These are phyloP conservation scores for Colletotrichum chlorophyti DNA, from an alignment of 2,329 filamentous ascomycete genomes.

Conservation along the genomic window DNA sequence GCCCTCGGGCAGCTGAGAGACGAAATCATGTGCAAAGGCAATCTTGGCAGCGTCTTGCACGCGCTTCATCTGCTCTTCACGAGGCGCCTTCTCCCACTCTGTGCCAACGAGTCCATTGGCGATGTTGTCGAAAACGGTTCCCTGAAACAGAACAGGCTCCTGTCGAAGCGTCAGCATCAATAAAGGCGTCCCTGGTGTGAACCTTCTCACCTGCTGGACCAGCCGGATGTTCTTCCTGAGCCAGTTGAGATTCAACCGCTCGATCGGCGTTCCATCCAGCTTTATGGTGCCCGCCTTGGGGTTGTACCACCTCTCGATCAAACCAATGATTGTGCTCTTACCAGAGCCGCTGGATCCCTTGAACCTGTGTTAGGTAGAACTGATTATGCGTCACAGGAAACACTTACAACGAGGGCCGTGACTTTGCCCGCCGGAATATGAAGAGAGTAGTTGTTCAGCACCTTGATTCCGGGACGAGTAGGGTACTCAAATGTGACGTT, in stretches of 20 bases:
- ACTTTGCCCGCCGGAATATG: conserved; percentile 52
- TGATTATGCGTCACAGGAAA: background rate
- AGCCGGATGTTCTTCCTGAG: conserved; percentile 45
- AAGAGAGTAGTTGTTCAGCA: conserved; percentile 50
- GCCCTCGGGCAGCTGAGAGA: conserved; percentile 51
- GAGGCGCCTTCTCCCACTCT: conserved; percentile 26
- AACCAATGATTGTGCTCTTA: conserved; percentile 47
- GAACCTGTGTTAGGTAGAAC: background rate
- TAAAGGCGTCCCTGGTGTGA: background rate
- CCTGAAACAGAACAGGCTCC: conserved; percentile 47
- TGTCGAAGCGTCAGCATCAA: conserved; percentile 19
- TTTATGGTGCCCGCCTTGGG: conserved; percentile 41
- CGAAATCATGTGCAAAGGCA: conserved; percentile 55
- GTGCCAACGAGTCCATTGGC: conserved; percentile 51
- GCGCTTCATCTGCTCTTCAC: conserved; percentile 45
- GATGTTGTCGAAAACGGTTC: conserved; percentile 57
- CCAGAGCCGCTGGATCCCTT: conserved; percentile 41
- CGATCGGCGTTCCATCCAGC: conserved; percentile 42
- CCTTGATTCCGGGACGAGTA: conserved; percentile 46
- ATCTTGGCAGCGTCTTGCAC: conserved; percentile 50
- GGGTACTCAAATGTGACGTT: conserved; percentile 54
- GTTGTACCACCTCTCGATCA: conserved; percentile 49
- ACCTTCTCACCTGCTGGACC: conserved; percentile 39
- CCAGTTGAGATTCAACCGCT: conserved; percentile 45
- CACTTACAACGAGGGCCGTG: conserved; percentile 46